Evolutionary conservation across 2,329 filamentous ascomycete species (phyloP).

Genomic region (Tolypocladium endophyticum): DNA sequence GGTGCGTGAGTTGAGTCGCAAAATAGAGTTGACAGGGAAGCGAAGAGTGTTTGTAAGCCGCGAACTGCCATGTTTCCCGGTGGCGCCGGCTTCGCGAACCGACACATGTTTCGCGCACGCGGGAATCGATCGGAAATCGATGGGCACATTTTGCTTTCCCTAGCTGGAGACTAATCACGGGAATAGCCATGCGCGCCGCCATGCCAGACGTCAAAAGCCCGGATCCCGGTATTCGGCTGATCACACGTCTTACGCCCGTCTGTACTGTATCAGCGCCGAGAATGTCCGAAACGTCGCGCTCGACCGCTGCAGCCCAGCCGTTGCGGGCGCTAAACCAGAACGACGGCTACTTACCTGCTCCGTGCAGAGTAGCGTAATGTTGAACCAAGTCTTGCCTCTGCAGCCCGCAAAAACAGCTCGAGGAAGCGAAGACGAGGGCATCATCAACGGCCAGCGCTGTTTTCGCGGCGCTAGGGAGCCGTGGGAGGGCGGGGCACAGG

Average conservation of each 20-base stretch:
- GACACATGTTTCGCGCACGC: too few species aligned
- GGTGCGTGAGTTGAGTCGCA: too few species aligned
- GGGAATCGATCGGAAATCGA: too few species aligned
- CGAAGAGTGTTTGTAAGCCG: background rate
- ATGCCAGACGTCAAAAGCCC: background rate
- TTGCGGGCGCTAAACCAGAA: too few species aligned
- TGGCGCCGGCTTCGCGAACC: background rate
- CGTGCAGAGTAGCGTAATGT: too few species aligned
- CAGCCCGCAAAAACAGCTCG: background rate
- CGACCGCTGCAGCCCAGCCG: background rate
- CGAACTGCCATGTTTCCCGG: background rate
- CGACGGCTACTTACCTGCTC: too few species aligned
- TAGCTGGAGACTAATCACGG: too few species aligned
- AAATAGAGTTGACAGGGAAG: background rate
- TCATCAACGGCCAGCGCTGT: background rate
- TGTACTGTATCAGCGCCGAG: too few species aligned
- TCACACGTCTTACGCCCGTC: too few species aligned
- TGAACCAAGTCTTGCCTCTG: background rate
- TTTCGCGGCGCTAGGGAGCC: background rate
- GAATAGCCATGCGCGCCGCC: background rate
- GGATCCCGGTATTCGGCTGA: background rate
- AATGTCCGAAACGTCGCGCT: background rate
- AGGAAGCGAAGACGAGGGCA: background rate
- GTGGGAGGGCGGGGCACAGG: too few species aligned
- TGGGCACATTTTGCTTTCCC: too few species aligned